Base-by-base conservation (phyloP, 2,329 filamentous ascomycete species). In the Alternaria sp. region DNA sequence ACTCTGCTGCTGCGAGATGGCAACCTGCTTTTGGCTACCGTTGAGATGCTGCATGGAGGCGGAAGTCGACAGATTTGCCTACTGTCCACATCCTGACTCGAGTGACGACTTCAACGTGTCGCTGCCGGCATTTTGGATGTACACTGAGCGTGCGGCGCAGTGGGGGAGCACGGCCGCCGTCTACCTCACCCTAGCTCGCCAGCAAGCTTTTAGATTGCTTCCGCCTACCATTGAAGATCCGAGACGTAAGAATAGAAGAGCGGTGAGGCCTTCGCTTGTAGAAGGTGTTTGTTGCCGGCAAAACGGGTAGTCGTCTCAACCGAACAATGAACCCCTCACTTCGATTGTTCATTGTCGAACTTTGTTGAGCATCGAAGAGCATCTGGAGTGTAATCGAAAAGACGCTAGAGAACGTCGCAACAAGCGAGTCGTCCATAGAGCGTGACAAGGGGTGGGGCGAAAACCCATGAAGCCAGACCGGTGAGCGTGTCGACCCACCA, bases 341-440 rank as follows among this genome's bases (percentile, higher is more conserved):
- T 68, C 28, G 30, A 67, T 45, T 60, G 62, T 59, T 48, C 51
- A 52, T 59, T 55, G 55, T 52, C 63, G 57, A 58, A 63, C 41
- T 62, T 63, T 68, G 61, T 69, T 71, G 69, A 64, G 62, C 58
- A 28, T 72, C 61, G 62, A 69, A 66, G 62, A 65, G 67, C 62
- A 67, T 67, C 67, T 71, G 66, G 65, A 67, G 67, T 69, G 63
- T 57, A 61, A 57, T 61, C 43, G 28, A 61, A 59, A 59, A 59
- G 59, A 58, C 74, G 73, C 74, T 77, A 77, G 75, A 76, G 62
- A 76, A 76, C 63, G 63, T 64, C 64, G 63, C 64, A 67, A 66
- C 56, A 66, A 74, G 69, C 64, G 71, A 68, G 67, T 70, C 63
- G 66, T 66, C 67, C 54, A 60, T 44, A 69, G 67, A 70, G 48